A percentile compares a stretch with the other conserved stretches of the same genome.
Conservation (phyloP, 768 basidiomycete species). For the Lactifluus volemus region DNA sequence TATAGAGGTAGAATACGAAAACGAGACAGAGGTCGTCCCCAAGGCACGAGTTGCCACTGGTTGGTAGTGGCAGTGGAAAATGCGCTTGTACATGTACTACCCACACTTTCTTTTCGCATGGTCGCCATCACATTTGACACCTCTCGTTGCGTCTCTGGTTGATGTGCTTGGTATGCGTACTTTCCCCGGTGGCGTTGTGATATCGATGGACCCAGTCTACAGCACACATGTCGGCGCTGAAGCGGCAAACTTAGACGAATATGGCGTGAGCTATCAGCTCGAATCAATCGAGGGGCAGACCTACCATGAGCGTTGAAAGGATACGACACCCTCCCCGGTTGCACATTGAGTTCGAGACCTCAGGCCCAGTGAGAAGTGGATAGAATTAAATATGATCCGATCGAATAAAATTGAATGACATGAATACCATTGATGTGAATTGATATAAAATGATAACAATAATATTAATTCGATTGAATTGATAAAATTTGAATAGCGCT, state of each 20-base stretch:
- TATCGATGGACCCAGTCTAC: too few species aligned
- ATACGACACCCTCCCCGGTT: background rate
- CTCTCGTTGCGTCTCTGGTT: background rate
- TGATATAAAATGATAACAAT: too few species aligned
- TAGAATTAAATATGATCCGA: too few species aligned
- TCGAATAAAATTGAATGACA: too few species aligned
- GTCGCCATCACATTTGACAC: background rate
- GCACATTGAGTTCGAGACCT: background rate
- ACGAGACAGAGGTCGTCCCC: slow-evolving; percentile 9
- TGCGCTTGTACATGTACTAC: background rate
- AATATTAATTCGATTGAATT: too few species aligned
- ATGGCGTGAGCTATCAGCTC: background rate
- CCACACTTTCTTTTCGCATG: background rate
- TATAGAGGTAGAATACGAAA: slow-evolving; percentile 15
- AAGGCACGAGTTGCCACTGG: background rate
- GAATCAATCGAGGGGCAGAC: too few species aligned
- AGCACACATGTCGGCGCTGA: background rate
- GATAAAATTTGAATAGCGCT: too few species aligned
- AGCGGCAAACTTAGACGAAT: background rate
- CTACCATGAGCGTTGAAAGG: background rate
- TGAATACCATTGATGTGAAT: too few species aligned
- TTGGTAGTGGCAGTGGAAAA: slow-evolving; percentile 9
- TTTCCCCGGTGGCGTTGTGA: too few species aligned
- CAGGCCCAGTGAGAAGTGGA: too few species aligned
- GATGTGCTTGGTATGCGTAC: background rate